These are phyloP conservation scores for Populus tomentosa DNA, from an alignment of 441 rosid genomes.

Conservation along the genomic window DNA sequence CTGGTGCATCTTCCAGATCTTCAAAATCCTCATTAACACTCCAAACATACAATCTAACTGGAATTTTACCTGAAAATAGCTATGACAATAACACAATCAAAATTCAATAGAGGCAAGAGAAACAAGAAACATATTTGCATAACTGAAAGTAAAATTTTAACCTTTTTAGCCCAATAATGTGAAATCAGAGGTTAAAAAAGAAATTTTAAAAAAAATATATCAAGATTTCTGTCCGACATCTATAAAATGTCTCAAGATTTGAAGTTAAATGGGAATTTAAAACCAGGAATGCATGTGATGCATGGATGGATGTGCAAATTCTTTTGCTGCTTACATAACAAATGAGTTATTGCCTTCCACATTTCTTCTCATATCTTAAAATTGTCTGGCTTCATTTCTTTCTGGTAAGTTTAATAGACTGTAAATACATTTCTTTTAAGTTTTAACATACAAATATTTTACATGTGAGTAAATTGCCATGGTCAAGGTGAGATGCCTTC, in stretches of 20 bases:
- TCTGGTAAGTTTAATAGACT: background rate
- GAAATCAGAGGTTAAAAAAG: background rate
- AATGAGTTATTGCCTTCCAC: background rate
- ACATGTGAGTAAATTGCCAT: background rate
- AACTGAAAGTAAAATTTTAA: background rate
- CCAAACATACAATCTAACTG: constrained; percentile 79
- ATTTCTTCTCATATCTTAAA: background rate
- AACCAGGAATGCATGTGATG: background rate
- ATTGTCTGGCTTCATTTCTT: background rate
- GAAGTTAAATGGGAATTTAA: background rate
- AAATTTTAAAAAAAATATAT: too few species aligned
- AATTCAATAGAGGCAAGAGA: background rate
- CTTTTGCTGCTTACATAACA: background rate
- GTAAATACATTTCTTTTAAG: background rate
- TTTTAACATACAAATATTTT: background rate
- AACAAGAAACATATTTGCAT: background rate
- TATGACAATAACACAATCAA: background rate
- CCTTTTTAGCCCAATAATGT: too few species aligned
- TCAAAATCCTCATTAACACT: constrained; percentile 50
- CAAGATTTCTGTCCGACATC: background rate
- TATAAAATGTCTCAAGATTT: background rate
- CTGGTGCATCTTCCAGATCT: constrained; percentile 61
- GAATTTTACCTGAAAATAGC: constrained; percentile 58
- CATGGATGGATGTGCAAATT: background rate
- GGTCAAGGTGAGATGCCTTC: background rate